Conservation (phyloP, 768 basidiomycete species). For the Kwoniella bestiolae region DNA sequence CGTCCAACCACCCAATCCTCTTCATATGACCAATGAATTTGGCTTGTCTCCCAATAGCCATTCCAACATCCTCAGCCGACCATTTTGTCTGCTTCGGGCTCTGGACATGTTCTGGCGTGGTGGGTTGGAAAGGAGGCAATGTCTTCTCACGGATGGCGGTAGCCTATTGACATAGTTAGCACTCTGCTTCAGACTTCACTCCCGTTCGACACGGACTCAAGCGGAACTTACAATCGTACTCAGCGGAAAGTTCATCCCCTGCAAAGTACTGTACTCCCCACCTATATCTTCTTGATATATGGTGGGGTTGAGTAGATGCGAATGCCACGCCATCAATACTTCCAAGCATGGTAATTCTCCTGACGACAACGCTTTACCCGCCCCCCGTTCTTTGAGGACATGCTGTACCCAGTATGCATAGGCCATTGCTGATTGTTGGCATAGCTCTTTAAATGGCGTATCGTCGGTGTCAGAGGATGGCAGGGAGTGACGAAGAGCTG, state of each 20-base stretch:
- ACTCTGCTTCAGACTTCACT: background rate
- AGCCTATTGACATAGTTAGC: conserved; percentile 7
- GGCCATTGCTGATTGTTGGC: background rate
- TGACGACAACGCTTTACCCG: background rate
- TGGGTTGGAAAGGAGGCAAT: conserved; percentile 2
- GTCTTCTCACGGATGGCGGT: conserved; percentile 17
- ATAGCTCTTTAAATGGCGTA: background rate
- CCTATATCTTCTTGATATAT: conserved; percentile 21
- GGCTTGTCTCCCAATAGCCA: conserved; percentile 34
- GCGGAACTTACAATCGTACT: conserved; percentile 14
- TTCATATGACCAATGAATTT: conserved; percentile 42
- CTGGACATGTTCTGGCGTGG: background rate
- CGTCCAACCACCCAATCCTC: conserved; percentile 38
- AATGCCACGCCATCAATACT: conserved; percentile 44
- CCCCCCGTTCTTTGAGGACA: background rate
- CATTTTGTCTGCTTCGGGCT: conserved; percentile 6
- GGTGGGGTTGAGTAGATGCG: conserved; percentile 41
- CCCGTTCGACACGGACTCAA: too few relatives aligned
- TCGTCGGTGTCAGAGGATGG: background rate
- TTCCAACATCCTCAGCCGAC: conserved; percentile 25
- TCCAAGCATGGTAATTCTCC: conserved; percentile 22
- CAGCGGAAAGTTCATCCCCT: conserved; percentile 9
- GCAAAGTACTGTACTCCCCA: conserved; percentile 11
- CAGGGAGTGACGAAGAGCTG: background rate
- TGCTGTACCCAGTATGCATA: conserved; percentile 19